Percentiles rank a stretch among this genome's conserved stretches.
phyloP scores from a whole-genome alignment of 2,329 filamentous ascomycete species.

The Diaporthe sp. region DNA sequence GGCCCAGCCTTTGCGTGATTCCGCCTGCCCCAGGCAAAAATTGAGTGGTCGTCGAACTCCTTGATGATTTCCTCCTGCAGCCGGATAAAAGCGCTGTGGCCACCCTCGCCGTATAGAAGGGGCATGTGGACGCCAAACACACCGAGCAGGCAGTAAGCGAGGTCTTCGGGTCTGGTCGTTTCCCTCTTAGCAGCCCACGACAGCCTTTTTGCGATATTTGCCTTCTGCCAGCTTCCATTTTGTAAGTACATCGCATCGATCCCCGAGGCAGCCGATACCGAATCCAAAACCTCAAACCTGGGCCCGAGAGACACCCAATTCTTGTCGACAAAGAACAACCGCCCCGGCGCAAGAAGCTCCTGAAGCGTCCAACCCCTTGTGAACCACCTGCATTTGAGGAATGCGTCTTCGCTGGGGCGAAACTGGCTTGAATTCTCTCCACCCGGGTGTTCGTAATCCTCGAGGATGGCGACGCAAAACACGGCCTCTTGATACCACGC shows the following conservation, averaged over 20 bases:
- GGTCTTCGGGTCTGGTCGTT: conserved; percentile 27
- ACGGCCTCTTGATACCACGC: conserved; percentile 34
- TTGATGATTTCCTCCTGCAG: conserved; percentile 35
- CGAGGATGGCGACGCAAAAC: conserved; percentile 27
- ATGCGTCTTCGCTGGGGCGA: background rate
- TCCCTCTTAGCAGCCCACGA: conserved; percentile 29
- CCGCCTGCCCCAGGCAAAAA: conserved; percentile 31
- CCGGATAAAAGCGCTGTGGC: conserved; percentile 27
- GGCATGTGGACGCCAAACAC: conserved; percentile 30
- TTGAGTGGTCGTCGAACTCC: conserved; percentile 32
- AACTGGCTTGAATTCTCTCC: background rate
- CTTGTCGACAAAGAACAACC: conserved; percentile 5
- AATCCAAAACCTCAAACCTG: background rate
- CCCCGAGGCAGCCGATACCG: conserved; percentile 6
- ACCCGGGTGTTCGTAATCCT: conserved; percentile 18
- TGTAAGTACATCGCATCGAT: conserved; percentile 11
- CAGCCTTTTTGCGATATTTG: conserved; percentile 26
- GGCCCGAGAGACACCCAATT: conserved; percentile 25
- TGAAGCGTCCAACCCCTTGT: conserved; percentile 5
- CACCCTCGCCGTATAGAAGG: conserved; percentile 24
- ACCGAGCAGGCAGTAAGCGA: conserved; percentile 25
- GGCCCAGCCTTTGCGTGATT: conserved; percentile 18
- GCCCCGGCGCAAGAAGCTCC: conserved; percentile 11
- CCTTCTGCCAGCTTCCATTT: conserved; percentile 10
- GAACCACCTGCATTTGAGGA: conserved; percentile 23